Evolutionary conservation across 2,329 filamentous ascomycete genomes (phyloP).

Genomic region (Tolypocladium ovalisporum): DNA sequence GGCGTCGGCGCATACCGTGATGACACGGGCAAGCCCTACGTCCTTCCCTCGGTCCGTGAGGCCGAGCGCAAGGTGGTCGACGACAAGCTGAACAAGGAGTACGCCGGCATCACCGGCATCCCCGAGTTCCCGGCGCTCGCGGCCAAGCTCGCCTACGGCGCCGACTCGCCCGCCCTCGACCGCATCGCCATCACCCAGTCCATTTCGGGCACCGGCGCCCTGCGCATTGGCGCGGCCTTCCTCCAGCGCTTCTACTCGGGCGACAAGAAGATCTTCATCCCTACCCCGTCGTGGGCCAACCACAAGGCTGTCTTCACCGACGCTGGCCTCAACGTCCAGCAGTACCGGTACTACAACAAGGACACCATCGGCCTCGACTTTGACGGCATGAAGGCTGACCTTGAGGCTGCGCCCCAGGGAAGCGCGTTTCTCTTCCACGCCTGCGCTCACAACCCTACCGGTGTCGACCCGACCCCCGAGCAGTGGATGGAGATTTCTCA

Average conservation of each 20-base stretch:
- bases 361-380: constrained; percentile 97
- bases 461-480: constrained; percentile 81
- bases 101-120: constrained; percentile 93
- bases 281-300: constrained; percentile 94
- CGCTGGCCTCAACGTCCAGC: constrained; percentile 79
- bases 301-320: constrained; percentile 95
- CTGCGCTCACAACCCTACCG: constrained; percentile 96
- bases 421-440: constrained; percentile 92
- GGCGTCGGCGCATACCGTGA: constrained; percentile 97
- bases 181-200: constrained; percentile 90
- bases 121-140: constrained; percentile 90
- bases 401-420: constrained; percentile 77
- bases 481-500: constrained; percentile 90
- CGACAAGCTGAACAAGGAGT: constrained; percentile 84
- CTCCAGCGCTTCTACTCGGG: constrained; percentile 83
- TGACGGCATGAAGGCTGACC: constrained; percentile 80
- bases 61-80: constrained; percentile 82
- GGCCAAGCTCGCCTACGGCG: constrained; percentile 80
- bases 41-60: constrained; percentile 82
- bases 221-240: constrained; percentile 91
- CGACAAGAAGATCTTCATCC: constrained; percentile 93
- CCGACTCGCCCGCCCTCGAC: constrained; percentile 63
- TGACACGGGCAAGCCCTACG: constrained; percentile 94
- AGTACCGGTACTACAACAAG: constrained; percentile 99
- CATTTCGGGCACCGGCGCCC: constrained; percentile 93